These are phyloP conservation scores for Cutaneotrichosporon mucoides DNA, from an alignment of 1,284 basidiomycete genomes.

Conservation along the genomic window DNA sequence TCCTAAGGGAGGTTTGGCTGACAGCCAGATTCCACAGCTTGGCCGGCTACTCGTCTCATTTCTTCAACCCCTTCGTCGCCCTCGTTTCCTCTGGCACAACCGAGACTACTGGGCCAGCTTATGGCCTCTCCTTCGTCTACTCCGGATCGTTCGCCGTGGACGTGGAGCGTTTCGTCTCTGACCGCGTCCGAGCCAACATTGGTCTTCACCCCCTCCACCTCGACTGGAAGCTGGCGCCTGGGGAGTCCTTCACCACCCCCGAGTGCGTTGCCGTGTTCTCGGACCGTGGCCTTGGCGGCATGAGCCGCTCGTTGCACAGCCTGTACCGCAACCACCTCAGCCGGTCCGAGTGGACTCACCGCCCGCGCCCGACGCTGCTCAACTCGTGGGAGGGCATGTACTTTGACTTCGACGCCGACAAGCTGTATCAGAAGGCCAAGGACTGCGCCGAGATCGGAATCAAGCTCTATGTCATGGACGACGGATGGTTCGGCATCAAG, in stretches of 20 bases:
- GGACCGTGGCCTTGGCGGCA: conserved; percentile 24
- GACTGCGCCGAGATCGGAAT: conserved; percentile 26
- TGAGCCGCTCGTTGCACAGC: conserved; percentile 26
- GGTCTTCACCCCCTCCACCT: conserved; percentile 36
- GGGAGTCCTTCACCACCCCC: conserved; percentile 29
- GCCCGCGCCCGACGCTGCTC: conserved; percentile 26
- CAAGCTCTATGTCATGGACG: conserved; percentile 39
- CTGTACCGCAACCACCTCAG: conserved; percentile 31
- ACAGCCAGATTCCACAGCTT: conserved; percentile 25
- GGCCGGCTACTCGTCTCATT: conserved; percentile 32
- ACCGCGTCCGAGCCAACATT: conserved; percentile 20
- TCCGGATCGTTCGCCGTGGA: conserved; percentile 25
- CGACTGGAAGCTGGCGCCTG: conserved; percentile 20
- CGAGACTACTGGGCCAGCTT: conserved; percentile 24
- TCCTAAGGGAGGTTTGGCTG: background rate
- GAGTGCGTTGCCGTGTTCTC: conserved; percentile 32
- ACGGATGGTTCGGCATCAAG: conserved; percentile 40
- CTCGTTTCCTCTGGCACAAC: conserved; percentile 23
- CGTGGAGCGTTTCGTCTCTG: conserved; percentile 22
- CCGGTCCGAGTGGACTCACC: conserved; percentile 12
- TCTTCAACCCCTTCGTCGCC: conserved; percentile 34
- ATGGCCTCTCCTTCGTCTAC: conserved; percentile 32
- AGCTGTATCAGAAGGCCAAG: conserved; percentile 23
- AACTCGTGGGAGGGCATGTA: conserved; percentile 43
- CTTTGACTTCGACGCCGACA: conserved; percentile 30